These are phyloP conservation scores for Dendrostoma leiphaemia DNA, from an alignment of 2,329 filamentous ascomycete species.

Conservation along the genomic window DNA sequence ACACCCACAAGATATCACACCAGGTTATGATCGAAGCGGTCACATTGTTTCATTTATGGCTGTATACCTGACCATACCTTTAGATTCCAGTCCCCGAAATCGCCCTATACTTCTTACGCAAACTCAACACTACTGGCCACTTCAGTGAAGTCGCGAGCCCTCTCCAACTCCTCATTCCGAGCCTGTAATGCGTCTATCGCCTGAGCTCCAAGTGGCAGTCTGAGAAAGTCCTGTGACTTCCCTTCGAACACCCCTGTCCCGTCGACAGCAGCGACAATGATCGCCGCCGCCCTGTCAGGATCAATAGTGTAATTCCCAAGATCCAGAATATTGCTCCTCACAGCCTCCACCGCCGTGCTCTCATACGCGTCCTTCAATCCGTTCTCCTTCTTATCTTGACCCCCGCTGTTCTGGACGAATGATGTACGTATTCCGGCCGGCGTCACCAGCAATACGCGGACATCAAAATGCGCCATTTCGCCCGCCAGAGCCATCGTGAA, in stretches of 20 bases:
- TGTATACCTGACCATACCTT: too few species aligned
- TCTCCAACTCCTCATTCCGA: background rate
- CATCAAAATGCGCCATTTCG: conserved; percentile 6
- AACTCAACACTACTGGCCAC: conserved; percentile 2
- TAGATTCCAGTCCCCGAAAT: too few species aligned
- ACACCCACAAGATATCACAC: too few species aligned
- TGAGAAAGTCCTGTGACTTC: background rate
- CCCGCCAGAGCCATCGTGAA: conserved; percentile 3
- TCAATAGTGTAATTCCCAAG: background rate
- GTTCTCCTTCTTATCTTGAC: too few species aligned
- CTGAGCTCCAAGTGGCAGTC: conserved; percentile 4
- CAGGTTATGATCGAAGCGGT: too few species aligned
- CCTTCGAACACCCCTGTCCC: conserved; percentile 9
- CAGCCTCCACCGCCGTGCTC: background rate
- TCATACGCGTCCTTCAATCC: conserved; percentile 1
- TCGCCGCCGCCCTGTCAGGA: background rate
- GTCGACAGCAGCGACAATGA: conserved; percentile 12
- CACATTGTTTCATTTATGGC: too few species aligned
- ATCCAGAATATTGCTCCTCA: background rate
- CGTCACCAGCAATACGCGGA: conserved; percentile 7
- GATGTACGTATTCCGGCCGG: conserved; percentile 12
- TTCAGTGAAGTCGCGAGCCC: background rate
- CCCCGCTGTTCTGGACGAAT: background rate
- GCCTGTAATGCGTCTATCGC: background rate
- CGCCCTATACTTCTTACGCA: too few species aligned